Conservation (phyloP, 2,329 filamentous ascomycete species). For the Fusarium verticillioides region DNA sequence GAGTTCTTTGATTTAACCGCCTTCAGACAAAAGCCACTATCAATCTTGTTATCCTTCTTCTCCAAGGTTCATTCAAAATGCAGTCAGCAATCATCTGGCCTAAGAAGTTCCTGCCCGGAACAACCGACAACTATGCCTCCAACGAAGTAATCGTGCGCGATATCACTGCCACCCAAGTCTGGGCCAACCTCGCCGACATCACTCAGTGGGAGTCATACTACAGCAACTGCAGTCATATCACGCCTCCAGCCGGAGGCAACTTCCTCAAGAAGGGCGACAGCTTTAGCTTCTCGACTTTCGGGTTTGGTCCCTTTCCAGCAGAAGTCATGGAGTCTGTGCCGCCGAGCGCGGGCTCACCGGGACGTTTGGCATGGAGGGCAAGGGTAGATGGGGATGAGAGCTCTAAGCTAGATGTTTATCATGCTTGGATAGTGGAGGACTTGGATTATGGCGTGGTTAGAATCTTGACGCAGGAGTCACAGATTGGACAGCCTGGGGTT, state of each 20-base stretch:
- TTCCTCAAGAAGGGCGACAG: accelerated
- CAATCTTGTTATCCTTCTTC: not conserved
- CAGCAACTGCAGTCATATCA: not conserved
- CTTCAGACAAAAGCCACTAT: not conserved
- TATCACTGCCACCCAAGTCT: not conserved
- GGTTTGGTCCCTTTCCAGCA: not conserved
- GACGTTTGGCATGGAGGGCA: not conserved
- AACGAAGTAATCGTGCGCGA: not conserved
- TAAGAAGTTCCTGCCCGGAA: not conserved
- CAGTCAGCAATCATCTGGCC: not conserved
- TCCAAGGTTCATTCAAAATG: not conserved
- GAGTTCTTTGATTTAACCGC: accelerated
- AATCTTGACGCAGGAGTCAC: not conserved
- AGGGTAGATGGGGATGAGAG: not conserved
- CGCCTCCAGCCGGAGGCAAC: not conserved
- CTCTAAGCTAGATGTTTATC: not conserved
- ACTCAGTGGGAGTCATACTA: not conserved
- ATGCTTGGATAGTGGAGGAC: not conserved
- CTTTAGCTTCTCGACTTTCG: not conserved
- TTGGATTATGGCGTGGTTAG: not conserved
- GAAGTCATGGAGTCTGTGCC: not conserved
- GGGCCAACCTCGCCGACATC: not conserved
- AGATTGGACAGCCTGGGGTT: not conserved
- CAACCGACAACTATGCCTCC: not conserved
- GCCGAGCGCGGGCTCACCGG: not conserved